These are phyloP conservation scores for Pholiota conissans DNA, from an alignment of 768 basidiomycete genomes.

Conservation along the genomic window DNA sequence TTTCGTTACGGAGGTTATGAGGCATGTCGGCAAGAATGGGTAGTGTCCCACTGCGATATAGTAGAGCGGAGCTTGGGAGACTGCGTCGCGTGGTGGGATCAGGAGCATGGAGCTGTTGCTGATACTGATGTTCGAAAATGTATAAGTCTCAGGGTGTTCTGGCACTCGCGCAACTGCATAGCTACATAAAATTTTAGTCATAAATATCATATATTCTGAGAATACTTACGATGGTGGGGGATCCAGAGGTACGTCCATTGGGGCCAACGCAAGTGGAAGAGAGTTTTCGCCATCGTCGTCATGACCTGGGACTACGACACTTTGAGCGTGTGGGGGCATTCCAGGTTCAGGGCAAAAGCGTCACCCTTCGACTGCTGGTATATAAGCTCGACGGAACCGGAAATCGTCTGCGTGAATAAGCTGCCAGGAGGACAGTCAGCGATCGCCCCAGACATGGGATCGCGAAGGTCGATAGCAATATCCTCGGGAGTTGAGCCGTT, in stretches of 20 bases:
- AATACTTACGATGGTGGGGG: not conserved
- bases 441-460: not conserved
- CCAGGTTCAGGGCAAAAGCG: not conserved
- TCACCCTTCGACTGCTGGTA: not conserved
- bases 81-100: constrained; percentile 10
- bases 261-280: not conserved
- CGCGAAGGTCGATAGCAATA: not conserved
- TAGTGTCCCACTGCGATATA: constrained; percentile 17
- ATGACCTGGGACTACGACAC: not conserved
- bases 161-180: constrained; percentile 1
- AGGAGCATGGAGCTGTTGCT: constrained; percentile 11
- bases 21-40: constrained; percentile 19
- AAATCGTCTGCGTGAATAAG: not conserved
- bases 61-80: constrained; percentile 16
- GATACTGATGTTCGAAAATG: constrained; percentile 8
- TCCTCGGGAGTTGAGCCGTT: not conserved
- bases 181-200: not conserved
- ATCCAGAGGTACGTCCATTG: not conserved
- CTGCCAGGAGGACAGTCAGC: not conserved
- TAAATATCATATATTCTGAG: not conserved
- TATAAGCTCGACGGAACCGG: not conserved
- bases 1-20: constrained; percentile 18
- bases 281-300: not conserved
- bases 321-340: no score
- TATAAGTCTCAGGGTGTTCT: constrained; percentile 13